phyloP scores from a whole-genome alignment of 2,329 filamentous ascomycete species.

The Zymoseptoria brevis region DNA sequence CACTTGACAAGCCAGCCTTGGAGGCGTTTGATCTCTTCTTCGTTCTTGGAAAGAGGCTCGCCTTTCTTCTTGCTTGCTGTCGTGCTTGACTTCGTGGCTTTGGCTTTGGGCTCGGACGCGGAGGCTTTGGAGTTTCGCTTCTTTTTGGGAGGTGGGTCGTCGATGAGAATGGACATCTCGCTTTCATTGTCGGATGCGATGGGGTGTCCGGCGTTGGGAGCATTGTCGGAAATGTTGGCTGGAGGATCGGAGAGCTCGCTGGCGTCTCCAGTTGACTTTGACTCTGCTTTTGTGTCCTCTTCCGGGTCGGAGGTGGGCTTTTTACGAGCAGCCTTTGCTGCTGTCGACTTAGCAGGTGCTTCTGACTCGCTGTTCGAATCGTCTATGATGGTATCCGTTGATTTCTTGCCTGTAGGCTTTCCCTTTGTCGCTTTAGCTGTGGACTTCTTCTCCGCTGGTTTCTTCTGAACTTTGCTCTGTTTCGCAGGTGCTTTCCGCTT shows the following conservation, averaged over 20 bases:
- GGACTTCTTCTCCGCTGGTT: conserved; percentile 1
- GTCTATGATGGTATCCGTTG: conserved; percentile 6
- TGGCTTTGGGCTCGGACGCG: conserved; percentile 24
- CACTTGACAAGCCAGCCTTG: conserved; percentile 84
- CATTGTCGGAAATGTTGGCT: conserved; percentile 8
- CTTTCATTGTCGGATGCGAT: conserved; percentile 36
- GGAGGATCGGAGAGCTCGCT: conserved; percentile 18
- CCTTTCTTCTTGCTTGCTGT: conserved; percentile 19
- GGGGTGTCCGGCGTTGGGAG: conserved; percentile 9
- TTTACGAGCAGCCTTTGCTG: conserved; percentile 2
- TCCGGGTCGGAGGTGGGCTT: conserved; percentile 3
- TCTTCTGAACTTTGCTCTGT: conserved; percentile 4
- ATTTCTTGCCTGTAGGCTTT: conserved; percentile 4
- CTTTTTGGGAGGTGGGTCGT: conserved; percentile 59
- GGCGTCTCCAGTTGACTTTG: conserved; percentile 9
- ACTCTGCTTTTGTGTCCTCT: conserved; percentile 2
- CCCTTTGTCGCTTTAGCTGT: conserved; percentile 1
- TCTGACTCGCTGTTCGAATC: conserved; percentile 8
- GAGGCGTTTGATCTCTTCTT: conserved; percentile 77
- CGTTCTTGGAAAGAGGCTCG: conserved; percentile 50
- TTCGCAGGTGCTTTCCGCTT: conserved; percentile 10
- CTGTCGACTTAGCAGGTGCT: not conserved
- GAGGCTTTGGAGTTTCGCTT: conserved; percentile 40
- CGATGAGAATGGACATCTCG: conserved; percentile 68
- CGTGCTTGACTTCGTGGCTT: conserved; percentile 30